These are phyloP conservation scores for Fusarium fracticaudum DNA, from an alignment of 2,329 filamentous ascomycete species.

Conservation along the genomic window DNA sequence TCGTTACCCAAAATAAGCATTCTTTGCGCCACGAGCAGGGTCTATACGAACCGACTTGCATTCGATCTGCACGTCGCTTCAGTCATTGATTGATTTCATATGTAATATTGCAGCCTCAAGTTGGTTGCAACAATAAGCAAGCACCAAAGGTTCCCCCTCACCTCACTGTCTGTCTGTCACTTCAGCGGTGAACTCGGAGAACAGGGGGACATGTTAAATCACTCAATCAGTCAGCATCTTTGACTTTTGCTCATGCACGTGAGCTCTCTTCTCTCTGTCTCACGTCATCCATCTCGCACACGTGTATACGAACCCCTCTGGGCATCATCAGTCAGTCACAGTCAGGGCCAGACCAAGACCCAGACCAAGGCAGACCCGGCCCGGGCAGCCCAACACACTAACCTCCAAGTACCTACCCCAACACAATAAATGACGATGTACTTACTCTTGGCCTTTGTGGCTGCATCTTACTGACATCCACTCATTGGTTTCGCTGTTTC, in stretches of 20 bases:
- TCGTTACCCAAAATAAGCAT: conserved; percentile 26
- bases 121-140: conserved; percentile 1
- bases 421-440: background rate
- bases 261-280: background rate
- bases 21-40: conserved; percentile 21
- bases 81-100: background rate
- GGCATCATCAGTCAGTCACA: background rate
- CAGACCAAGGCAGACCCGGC: background rate
- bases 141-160: background rate
- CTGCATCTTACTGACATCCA: background rate
- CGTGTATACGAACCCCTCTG: background rate
- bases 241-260: background rate
- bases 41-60: conserved; percentile 27
- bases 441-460: conserved; percentile 3
- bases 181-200: background rate
- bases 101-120: conserved; percentile 4
- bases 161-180: background rate
- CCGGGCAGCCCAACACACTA: background rate
- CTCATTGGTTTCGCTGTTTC: conserved; percentile 14
- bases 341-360: background rate
- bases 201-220: background rate
- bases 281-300: conserved; percentile 6
- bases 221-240: background rate
- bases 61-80: conserved; percentile 10
- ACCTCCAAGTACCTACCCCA: background rate